A percentile compares a stretch with the other conserved stretches of the same genome.
These are phyloP conservation scores for Scheffersomyces titani DNA, from an alignment of 1,139 yeast genomes.

Conservation along the genomic window DNA sequence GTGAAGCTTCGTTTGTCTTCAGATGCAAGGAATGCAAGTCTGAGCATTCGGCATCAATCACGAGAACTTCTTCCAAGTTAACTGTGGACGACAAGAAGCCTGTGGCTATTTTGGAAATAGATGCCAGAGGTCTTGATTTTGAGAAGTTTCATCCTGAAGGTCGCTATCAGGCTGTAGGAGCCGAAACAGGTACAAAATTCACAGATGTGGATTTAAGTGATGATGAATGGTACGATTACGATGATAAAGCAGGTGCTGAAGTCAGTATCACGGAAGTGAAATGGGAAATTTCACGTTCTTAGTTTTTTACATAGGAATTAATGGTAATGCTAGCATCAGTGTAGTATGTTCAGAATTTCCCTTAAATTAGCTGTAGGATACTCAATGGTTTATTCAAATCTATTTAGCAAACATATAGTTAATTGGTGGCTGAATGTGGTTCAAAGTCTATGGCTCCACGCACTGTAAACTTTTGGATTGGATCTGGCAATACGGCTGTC, in stretches of 20 bases:
- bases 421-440: neutral
- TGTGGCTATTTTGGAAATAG: constrained; percentile 64
- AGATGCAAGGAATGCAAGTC: constrained; percentile 68
- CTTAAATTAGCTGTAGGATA: too few relatives aligned
- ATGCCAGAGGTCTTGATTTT: constrained; percentile 83
- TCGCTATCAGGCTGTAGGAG: constrained; percentile 60
- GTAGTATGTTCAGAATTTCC: neutral
- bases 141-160: constrained; percentile 71
- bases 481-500: neutral
- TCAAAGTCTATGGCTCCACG: neutral
- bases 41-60: constrained; percentile 41
- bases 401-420: neutral
- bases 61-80: constrained; percentile 31
- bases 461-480: neutral
- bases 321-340: neutral
- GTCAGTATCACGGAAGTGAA: constrained; percentile 74
- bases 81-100: constrained; percentile 29
- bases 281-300: constrained; percentile 46
- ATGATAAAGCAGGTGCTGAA: constrained; percentile 78
- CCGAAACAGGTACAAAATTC: constrained; percentile 53
- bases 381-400: too few relatives aligned
- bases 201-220: constrained; percentile 72
- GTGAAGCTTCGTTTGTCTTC: constrained; percentile 83
- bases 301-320: neutral
- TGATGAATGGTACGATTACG: constrained; percentile 94